Base-by-base conservation (phyloP, 257 asterid species). In the Fraxinus anomala region DNA sequence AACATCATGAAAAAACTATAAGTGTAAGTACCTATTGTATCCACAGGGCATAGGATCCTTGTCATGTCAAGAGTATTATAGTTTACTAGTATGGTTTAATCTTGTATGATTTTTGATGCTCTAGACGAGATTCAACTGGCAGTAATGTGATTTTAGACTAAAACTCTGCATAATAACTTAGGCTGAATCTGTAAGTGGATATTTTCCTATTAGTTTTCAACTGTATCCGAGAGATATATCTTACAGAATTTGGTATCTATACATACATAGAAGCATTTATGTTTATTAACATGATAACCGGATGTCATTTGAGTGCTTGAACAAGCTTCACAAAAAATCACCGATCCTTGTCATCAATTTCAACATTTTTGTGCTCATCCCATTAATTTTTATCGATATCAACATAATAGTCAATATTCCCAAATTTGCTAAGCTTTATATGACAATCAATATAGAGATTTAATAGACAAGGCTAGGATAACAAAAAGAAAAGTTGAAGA, bases 401-500 rank as follows among this genome's bases (percentile, higher is more conserved):
- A 14, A 26, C 69, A 63, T 23, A 63, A 1, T 63, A 12, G 8
- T 63, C 36, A 0, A 63, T 63, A 63, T 63, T 26, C 9, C 69
- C 33, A 2, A 23, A 24, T 16, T 63, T 26, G 31, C 26, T 19
- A 19, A 19, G 19, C 69, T 63, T 63, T 23, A 24, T 63, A 24
- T 63, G 69, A n/a, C 67, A 21, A 59, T 63, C 76, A 70, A 30
- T 42, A 9, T 30, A 73, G 75, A 26, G 30, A 63, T 51, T 59
- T 68, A 17, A 21, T 37, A 37, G 56, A 65, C 36, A 65, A 40
- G 77, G 71, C 69, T 68, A 59, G 54, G 6, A 10, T 63, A 63
- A 63, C 33, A 24, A 72, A 44, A 24, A 72, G 30, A 12, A 78
- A 72, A 70, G 36, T 6, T 73, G 44, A 51, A 73, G 54, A 77